phyloP scores from a whole-genome alignment of 306 rosid genomes.

The Citrullus amarus region DNA sequence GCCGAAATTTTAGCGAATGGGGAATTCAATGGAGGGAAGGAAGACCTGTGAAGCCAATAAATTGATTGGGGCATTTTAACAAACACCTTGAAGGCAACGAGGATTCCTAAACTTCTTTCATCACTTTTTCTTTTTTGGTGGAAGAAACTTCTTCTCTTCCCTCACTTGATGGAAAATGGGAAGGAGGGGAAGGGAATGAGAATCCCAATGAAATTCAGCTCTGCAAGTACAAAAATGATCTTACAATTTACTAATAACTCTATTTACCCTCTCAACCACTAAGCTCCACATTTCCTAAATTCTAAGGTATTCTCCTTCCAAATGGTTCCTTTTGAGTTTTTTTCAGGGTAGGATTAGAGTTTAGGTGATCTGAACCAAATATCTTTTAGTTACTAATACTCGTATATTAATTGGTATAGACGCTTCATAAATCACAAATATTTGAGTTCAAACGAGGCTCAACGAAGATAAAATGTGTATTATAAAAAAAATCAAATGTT shows the following conservation, averaged over 20 bases:
- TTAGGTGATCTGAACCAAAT: too few species aligned
- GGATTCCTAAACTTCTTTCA: neutral
- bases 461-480: too few species aligned
- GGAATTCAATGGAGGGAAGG: neutral
- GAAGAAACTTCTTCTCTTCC: neutral
- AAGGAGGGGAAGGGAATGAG: neutral
- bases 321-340: neutral
- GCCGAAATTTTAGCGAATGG: constrained; percentile 5
- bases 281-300: neutral
- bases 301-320: neutral
- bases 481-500: too few species aligned
- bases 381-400: too few species aligned
- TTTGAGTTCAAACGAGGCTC: too few species aligned
- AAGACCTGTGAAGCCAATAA: neutral
- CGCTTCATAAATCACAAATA: too few species aligned
- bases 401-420: too few species aligned
- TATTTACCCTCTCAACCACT: neutral
- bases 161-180: neutral
- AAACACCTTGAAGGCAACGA: neutral
- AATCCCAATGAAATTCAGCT: neutral
- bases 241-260: neutral
- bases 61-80: constrained; percentile 1
- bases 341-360: too few species aligned
- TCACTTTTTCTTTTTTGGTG: neutral
- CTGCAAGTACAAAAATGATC: neutral